phyloP scores from a whole-genome alignment of 108 stramenopile genomes.

The Conticribra guillardii region DNA sequence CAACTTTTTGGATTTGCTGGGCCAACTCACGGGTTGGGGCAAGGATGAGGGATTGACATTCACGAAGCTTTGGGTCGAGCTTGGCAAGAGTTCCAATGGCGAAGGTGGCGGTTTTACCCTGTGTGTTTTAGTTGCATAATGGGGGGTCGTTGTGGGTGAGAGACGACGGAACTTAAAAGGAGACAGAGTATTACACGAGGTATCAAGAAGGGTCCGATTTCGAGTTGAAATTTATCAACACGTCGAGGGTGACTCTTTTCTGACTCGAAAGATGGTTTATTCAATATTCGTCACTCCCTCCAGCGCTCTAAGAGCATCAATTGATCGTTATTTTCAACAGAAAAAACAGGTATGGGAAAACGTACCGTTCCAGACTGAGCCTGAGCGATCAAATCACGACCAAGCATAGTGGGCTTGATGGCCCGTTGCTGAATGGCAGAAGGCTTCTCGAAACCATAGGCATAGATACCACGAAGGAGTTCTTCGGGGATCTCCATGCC shows the following conservation, averaged over 20 bases:
- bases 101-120: conserved; percentile 99
- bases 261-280: conserved; percentile 99
- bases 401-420: conserved; percentile 96
- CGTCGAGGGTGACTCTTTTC: conserved; percentile 93
- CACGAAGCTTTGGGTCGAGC: conserved; percentile 87
- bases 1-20: conserved; percentile 99
- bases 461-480: conserved; percentile 97
- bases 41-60: conserved; percentile 98
- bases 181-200: too few species aligned
- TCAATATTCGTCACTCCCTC: conserved; percentile 74
- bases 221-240: conserved; percentile 85
- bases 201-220: conserved; percentile 79
- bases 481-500: conserved; percentile 97
- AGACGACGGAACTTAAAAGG: too few species aligned
- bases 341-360: conserved; percentile 8
- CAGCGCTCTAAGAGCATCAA: not conserved
- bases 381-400: conserved; percentile 99
- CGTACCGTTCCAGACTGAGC: conserved; percentile 98
- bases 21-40: conserved; percentile 99
- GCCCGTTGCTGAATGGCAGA: conserved; percentile 99
- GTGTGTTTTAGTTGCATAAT: conserved; percentile 13
- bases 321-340: not conserved
- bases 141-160: too few species aligned
- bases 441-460: conserved; percentile 99
- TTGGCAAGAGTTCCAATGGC: conserved; percentile 97